Percentiles rank a stretch among this genome's conserved stretches.
phyloP scores from a whole-genome alignment of 257 asterid genomes.

The Nemophila menziesii region DNA sequence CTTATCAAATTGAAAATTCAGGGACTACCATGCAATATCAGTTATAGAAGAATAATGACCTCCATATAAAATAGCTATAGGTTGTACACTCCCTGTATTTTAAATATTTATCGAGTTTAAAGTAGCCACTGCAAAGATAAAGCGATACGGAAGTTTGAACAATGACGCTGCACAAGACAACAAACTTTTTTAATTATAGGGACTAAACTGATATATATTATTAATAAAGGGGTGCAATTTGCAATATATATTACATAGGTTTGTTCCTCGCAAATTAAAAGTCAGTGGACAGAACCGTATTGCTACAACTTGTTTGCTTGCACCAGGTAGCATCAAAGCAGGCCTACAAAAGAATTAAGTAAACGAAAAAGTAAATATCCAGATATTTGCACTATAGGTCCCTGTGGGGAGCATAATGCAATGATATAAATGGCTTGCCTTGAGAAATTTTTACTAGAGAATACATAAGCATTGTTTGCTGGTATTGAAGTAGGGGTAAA shows the following conservation, averaged over 20 bases:
- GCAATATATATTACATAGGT: slow-evolving; percentile 35
- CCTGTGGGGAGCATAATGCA: too few relatives aligned
- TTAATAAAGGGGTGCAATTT: slow-evolving; percentile 2
- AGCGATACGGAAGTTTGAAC: slow-evolving; percentile 87
- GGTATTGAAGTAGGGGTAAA: slow-evolving; percentile 53
- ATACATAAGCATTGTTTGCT: slow-evolving; percentile 63
- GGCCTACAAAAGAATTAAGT: slow-evolving; percentile 82
- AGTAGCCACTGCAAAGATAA: slow-evolving; percentile 87
- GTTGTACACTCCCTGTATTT: slow-evolving; percentile 84
- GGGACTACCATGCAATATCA: slow-evolving; percentile 81
- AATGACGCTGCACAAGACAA: slow-evolving; percentile 37
- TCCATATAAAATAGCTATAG: slow-evolving; percentile 73
- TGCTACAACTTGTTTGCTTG: slow-evolving; percentile 92
- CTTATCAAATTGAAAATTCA: too few relatives aligned
- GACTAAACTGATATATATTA: not conserved
- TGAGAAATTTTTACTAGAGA: slow-evolving; percentile 83
- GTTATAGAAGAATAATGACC: slow-evolving; percentile 92
- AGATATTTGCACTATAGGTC: too few relatives aligned
- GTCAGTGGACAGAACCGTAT: slow-evolving; percentile 81
- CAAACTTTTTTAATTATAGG: slow-evolving; percentile 7
- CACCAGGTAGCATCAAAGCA: slow-evolving; percentile 94
- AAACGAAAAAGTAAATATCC: too few relatives aligned
- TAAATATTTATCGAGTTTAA: slow-evolving; percentile 76
- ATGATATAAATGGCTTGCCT: slow-evolving; percentile 42
- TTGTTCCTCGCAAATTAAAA: slow-evolving; percentile 54